Conservation (phyloP, 208 protist genomes). For the Tritrichomonas musculus region DNA sequence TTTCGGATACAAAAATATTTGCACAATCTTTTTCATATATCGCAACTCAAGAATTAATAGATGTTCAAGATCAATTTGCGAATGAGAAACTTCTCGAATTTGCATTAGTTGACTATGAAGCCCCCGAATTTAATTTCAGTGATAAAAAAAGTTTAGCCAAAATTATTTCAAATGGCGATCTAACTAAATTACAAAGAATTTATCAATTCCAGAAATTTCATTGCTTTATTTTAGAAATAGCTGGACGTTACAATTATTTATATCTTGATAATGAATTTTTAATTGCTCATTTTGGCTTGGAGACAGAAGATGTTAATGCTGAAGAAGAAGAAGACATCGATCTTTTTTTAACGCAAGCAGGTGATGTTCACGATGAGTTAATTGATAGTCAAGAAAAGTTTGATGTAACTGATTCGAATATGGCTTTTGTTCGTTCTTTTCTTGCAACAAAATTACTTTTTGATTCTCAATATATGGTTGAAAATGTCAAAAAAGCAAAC, state of each 20-base stretch:
- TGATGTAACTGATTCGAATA: not conserved
- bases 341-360: conserved; percentile 16
- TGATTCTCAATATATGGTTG: not conserved
- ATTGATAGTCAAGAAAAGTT: not conserved
- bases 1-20: not conserved
- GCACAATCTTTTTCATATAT: not conserved
- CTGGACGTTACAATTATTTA: not conserved
- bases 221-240: not conserved
- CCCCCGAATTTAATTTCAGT: not conserved
- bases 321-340: not conserved
- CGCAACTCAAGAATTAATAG: not conserved
- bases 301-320: not conserved
- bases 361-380: too few species aligned
- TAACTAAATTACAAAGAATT: not conserved
- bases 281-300: not conserved
- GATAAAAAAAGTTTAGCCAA: not conserved
- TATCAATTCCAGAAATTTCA: conserved; percentile 3
- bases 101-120: not conserved
- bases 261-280: not conserved
- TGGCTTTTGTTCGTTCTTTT: not conserved
- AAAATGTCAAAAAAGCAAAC: not conserved
- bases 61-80: not conserved
- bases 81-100: not conserved
- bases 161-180: not conserved
- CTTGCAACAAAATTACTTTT: not conserved